Evolutionary conservation across 2,329 filamentous ascomycete species (phyloP).

Genomic region (Ascochyta lentis): DNA sequence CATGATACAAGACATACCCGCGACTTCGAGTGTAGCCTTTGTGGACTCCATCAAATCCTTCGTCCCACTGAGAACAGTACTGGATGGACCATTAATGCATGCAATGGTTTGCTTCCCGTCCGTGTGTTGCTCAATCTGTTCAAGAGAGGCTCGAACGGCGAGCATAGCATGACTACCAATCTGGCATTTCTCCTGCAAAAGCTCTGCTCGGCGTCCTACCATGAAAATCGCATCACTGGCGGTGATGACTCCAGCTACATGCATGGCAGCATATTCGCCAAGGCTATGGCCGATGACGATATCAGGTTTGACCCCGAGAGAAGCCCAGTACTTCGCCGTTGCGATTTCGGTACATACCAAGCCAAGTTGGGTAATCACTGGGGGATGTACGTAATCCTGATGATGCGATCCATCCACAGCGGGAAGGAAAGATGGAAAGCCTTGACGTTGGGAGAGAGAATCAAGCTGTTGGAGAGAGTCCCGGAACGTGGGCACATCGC

Average conservation of each 20-base stretch:
- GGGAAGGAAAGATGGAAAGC: no score
- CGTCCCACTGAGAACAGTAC: not conserved
- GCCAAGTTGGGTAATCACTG: not conserved
- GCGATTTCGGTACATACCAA: not conserved
- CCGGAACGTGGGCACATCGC: not conserved
- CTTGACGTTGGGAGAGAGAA: not conserved
- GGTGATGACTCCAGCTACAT: constrained; percentile 44
- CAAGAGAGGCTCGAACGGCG: no score
- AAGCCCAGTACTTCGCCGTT: not conserved
- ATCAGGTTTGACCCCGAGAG: constrained; percentile 13
- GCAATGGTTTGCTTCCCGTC: no score
- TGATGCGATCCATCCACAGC: no score
- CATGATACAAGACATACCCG: not conserved
- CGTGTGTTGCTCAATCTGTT: no score
- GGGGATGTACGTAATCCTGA: no score
- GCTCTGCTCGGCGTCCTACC: constrained; percentile 27
- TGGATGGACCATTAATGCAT: no score
- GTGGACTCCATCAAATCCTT: not conserved
- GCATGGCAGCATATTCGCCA: constrained; percentile 50
- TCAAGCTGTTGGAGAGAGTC: not conserved
- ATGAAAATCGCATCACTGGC: constrained; percentile 43
- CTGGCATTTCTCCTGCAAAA: not conserved
- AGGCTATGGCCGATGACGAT: constrained; percentile 37
- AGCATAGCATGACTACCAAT: not conserved
- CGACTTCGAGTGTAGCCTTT: not conserved